Conservation (phyloP, 768 basidiomycete species). For the Wakefieldia striispora region DNA sequence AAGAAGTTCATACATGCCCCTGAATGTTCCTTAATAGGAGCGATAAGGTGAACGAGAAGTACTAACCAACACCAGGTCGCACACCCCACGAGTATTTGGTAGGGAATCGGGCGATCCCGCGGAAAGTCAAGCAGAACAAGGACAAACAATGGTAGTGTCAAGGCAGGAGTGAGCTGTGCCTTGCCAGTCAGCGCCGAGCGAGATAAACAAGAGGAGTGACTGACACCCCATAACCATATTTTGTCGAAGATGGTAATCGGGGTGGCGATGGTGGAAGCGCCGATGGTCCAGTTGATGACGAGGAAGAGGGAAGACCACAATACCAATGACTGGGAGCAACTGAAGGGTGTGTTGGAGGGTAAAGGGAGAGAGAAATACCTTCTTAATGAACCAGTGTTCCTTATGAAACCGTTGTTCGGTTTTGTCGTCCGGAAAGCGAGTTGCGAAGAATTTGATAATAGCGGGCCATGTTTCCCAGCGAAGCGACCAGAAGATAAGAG, state of each 20-base stretch:
- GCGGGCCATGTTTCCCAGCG: slow-evolving; percentile 59
- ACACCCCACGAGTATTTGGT: slow-evolving; percentile 58
- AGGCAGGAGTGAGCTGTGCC: slow-evolving; percentile 49
- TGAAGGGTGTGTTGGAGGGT: slow-evolving; percentile 1
- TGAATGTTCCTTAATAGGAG: slow-evolving; percentile 22
- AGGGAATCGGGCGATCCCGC: slow-evolving; percentile 52
- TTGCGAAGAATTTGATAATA: slow-evolving; percentile 55
- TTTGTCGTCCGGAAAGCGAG: slow-evolving; percentile 60
- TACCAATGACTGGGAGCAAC: slow-evolving; percentile 44
- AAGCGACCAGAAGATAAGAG: slow-evolving; percentile 39
- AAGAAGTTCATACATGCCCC: slow-evolving; percentile 61
- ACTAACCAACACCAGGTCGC: slow-evolving; percentile 66
- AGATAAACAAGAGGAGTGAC: slow-evolving; percentile 22
- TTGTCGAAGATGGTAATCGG: slow-evolving; percentile 51
- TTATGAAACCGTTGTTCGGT: slow-evolving; percentile 49
- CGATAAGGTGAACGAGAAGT: background rate
- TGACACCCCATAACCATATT: slow-evolving; percentile 56
- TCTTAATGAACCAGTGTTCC: slow-evolving; percentile 74
- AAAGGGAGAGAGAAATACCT: slow-evolving; percentile 31
- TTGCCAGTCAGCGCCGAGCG: background rate
- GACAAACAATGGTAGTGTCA: slow-evolving; percentile 61
- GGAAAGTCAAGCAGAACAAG: slow-evolving; percentile 76
- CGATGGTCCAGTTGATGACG: slow-evolving; percentile 68
- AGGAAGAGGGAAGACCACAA: slow-evolving; percentile 64
- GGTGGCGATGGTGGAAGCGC: slow-evolving; percentile 46